Base-by-base conservation (phyloP, 208 protist species). In the Trypanosoma theileri region DNA sequence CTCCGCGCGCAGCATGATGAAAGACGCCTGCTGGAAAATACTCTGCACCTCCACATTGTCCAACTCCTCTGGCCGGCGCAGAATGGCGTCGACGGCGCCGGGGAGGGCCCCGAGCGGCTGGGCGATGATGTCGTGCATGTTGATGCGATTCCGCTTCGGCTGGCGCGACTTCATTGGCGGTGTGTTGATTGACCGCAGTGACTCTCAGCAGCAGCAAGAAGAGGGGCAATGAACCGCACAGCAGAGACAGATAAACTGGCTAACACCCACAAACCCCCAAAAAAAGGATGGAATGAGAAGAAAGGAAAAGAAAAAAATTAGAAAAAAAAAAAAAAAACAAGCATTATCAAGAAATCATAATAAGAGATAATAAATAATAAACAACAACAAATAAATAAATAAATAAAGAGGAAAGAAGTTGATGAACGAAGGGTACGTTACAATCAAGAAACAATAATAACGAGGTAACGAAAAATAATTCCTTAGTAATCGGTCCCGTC, bases 81-180 rank as follows among this genome's bases (percentile, higher is more conserved):
- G 69, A 48, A 91, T 77, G n/a, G 92, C 86, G 52, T 92, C 84
- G 40, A 96, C 85, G 21, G 88, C 88, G 35, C 85, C 87, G 7
- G 80, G 71, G 12, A 95, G 75, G 41, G 85, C 85, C 10, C 69
- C 82, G 46, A 94, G 80, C 9, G 91, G 86, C 71, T 93, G 83
- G 53, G 77, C 80, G 19, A 96, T 75, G 59, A 96, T 92, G 67
- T 96, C 91, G 71, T 93, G 91, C 88, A 96, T 94, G 66, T 93
- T 93, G 54, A 96, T 91, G 73, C 81, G 81, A 59, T 94, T 94
- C 64, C 88, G 93, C 12, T 75, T 88, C 4, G 85, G 85, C 31
- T 85, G 82, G 7, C 80, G 44, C n/a, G 79, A 85, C 21, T 78
- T 78, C 85, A 94, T 91, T 56, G 6, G 28, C 6, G 28, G 28